Base-by-base conservation (phyloP, 257 asterid species). In the Parsonsia alboflavescens region DNA sequence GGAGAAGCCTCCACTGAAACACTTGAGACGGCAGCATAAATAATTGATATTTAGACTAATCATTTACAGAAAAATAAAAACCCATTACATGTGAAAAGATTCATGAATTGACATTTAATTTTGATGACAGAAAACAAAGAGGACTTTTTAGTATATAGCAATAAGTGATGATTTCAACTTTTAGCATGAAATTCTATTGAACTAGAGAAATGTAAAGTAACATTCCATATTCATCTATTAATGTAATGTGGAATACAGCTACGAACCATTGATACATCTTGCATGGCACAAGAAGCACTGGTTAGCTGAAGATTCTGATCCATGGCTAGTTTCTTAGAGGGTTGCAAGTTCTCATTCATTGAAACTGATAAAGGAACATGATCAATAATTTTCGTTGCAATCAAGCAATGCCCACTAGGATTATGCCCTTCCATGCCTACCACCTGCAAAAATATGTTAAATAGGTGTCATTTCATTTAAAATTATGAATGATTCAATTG, bases 401-500 rank as follows among this genome's bases (percentile, higher is more conserved):
- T 81, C 75, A 95, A 86, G 82, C 99, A 90, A 77, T 95, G 99
- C 24, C 99, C 99, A 79, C 99, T 92, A 36, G 98, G 98, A 79
- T 95, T 95, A 78, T 86, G 91, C 82, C 99, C 99, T 95, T 87
- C 93, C 79, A 95, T 75, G 46, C 93, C 98, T 77, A 92, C 93
- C 77, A 92, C 90, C 99, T 95, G 87, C 71, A 78, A 50, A 76
- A 54, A 52, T 22, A 71, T 42, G 48, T 73, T 78, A 77, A 46
- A 36, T 48, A 75, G 66, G 64, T 83, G 64, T 69, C 58, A 81
- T 70, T 71, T 74, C 50, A 66, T 41, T 17, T 30, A 10, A 22
- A 33, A 33, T 22, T 70, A 30, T 59, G 33, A 19, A 73, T 49
- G 36, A 7, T 39, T 22, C 36, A 7, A 41, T 53, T 41, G 6